Base-by-base conservation (phyloP, 169 alveolate species). In the Miamiensis avidus region DNA sequence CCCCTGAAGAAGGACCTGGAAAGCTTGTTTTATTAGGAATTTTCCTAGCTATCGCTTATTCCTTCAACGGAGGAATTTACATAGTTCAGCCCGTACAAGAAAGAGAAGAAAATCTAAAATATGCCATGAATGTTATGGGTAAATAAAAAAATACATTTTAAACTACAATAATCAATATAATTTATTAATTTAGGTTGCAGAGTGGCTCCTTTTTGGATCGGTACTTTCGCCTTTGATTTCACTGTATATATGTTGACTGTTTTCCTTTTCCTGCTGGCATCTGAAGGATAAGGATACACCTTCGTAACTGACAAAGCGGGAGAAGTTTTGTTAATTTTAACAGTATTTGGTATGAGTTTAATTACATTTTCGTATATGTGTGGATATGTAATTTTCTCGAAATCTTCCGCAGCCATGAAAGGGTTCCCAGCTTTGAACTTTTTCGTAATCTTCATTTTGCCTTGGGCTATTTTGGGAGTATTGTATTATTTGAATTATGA, bases 91-190 rank as follows among this genome's bases (percentile, higher is more conserved):
- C 95, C 25, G 91, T 83, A 31, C 28, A 30, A 77, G 95, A 91
- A 79, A 84, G 95, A 88, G 95, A 91, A 75, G 69, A 78, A 0
- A 79, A 89, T 32, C 82, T 91, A 0, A 82, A 91, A 83, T 81
- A 91, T 78, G 85, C 89, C 69, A 72, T 91, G 49, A 81, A 82
- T 65, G 89, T 90, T 32, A 87, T 89, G 87, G 95, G 93, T 31
- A 82, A 85, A 15, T 85, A 88, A 34, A 27, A 64, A 26, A 26
- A 31, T 0, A n/a, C 75, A n/a, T 83, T 34, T 83, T 75, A 76
- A 31, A 76, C 76, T 11, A 85, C 86, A 0, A 32, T 64, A 31
- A 16, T 76, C n/a, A 83, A 25, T 1, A 34, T 29, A 29, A 0
- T 84, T 75, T 34, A 11, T 85, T 65, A 25, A 49, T 20, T 49